Evolutionary conservation across 306 rosid genomes (phyloP), one percentile per base, ranked within the genome.

Genomic region (Rosa persica): DNA sequence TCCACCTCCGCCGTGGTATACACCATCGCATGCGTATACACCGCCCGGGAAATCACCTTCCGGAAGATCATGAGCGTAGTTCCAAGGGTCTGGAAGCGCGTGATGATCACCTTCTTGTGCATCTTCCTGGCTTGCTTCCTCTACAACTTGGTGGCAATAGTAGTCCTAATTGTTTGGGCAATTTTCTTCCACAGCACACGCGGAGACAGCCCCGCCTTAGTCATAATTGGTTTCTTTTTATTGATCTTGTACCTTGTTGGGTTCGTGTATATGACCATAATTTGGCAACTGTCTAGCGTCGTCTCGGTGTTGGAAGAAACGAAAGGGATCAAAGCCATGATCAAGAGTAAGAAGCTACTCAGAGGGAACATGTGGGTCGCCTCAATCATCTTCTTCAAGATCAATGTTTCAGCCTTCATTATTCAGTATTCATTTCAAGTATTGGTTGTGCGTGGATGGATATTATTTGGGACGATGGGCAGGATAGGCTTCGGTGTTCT

Each of bases 231-330:
- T 4, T 2, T 66, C 1, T 30, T 30, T 30, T 30, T 30, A 30
- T 30, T 30, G 36, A 30, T 30, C 36, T 30, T 30, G 0, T 90
- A 82, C 60, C 4, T 83, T 6, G 76, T 51, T 3, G 98, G 98
- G 20, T n/a, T 80, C 12, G 70, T 88, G 20, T 94, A 88, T 81
- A 39, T 94, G 19, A 49, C 88, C 8, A 44, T 88, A 20, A 49
- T 89, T 22, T 94, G 98, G 98, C 96, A 89, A 16, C 25, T 94
- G 22, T 89, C 98, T 0, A 86, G 84, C 60, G 98, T 88, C 30
- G 88, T 94, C 6, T 80, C 91, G 0, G 94, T 94, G 64, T 77
- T 94, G 12, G 98, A 94, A 68, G 94, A 94, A 25, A 70, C 75
- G 0, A 84, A 61, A 9, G 98, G 98, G 27, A 4, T 92, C 15